phyloP scores from a whole-genome alignment of 2,329 filamentous ascomycete species.

The Trichoderma gracile region DNA sequence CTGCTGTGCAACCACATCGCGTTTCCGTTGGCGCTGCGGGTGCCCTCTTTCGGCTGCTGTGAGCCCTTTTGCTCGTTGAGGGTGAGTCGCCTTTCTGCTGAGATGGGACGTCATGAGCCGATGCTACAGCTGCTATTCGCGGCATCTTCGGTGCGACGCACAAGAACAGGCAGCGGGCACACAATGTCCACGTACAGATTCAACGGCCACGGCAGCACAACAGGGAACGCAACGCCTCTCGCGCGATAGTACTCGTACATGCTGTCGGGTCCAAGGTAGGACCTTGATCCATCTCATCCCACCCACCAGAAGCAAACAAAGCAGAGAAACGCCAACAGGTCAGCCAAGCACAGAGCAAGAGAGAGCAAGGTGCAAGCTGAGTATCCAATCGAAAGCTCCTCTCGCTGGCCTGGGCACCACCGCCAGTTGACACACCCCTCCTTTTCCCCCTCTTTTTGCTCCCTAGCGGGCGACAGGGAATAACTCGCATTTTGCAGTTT shows the following conservation, averaged over 20 bases:
- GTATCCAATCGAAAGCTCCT: constrained; percentile 4
- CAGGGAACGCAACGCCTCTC: too few species aligned
- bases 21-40: not conserved
- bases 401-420: not conserved
- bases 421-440: not conserved
- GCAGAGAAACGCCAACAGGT: too few species aligned
- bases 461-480: constrained; percentile 3
- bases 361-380: not conserved
- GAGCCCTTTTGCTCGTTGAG: constrained; percentile 6
- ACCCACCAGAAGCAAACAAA: too few species aligned
- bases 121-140: not conserved
- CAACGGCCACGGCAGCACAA: too few species aligned
- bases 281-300: not conserved
- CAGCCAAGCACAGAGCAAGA: constrained; percentile 11
- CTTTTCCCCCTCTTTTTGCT: not conserved
- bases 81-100: constrained; percentile 1
- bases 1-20: constrained; percentile 14
- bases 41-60: constrained; percentile 9
- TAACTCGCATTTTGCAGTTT: constrained; percentile 1
- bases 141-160: not conserved
- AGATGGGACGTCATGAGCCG: constrained; percentile 2
- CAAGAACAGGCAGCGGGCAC: not conserved
- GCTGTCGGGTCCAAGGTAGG: not conserved
- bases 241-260: too few species aligned
- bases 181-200: too few species aligned